Evolutionary conservation across 106 monocot species (phyloP), one percentile per base, ranked within the genome.

Genomic region (Dactylorhiza incarnata): DNA sequence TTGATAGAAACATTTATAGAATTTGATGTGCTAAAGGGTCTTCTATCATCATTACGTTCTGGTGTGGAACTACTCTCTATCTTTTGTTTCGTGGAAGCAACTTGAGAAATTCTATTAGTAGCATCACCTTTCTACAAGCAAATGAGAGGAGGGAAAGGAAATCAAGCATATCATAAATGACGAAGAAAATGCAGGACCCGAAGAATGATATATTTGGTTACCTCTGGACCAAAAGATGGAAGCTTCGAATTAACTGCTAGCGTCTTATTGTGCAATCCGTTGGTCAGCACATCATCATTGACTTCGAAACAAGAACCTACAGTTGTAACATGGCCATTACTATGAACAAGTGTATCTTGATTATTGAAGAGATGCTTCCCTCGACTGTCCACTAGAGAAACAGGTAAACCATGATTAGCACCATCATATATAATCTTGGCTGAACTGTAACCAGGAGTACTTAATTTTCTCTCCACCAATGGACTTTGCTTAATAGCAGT

Each of bases 401-500:
- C 54, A 54, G 14, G 15, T 15, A 65, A 12, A 65, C 19, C 29
- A 24, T 65, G 65, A 65, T 26, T 3, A 65, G 29, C 29, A 65
- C 5, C 56, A 81, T 79, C 17, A 45, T 45, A 4, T 55, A 48
- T 79, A 22, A 62, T 49, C 14, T 26, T 77, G 45, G 25, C 3
- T 52, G 75, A 45, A 48, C 13, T 74, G 37, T 48, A 49, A 20
- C 37, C 12, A 6, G 45, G 17, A 86, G 19, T 75, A 22, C 13
- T 29, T 29, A 71, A 49, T 72, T 70, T 81, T 71, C 22, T 82
- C 73, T 77, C 78, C 4, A 46, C 24, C 25, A 51, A 9, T 73
- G 25, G 17, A 74, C 58, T 46, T 43, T 63, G 48, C 73, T 74
- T 81, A 75, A 49, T n/a, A 26, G 76, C 78, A 68, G 62, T 82